These are phyloP conservation scores for Aotearoamyces nothofagi DNA, from an alignment of 2,329 filamentous ascomycete species.

Conservation along the genomic window DNA sequence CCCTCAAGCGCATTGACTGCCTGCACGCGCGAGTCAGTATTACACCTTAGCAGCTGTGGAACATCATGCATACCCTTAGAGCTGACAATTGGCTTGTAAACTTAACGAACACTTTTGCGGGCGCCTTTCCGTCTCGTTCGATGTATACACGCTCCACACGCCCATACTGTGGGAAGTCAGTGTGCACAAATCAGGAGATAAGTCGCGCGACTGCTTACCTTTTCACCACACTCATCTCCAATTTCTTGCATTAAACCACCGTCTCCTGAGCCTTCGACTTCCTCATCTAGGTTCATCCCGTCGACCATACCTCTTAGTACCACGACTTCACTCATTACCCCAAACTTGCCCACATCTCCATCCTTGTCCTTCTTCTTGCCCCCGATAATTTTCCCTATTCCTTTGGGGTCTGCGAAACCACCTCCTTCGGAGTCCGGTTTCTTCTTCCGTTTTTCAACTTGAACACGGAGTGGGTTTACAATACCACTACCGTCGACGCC, in stretches of 20 bases:
- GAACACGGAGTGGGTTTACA: conserved; percentile 64
- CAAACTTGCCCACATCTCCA: conserved; percentile 38
- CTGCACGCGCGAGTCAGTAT: conserved; percentile 25
- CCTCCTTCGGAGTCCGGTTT: conserved; percentile 65
- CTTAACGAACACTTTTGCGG: conserved; percentile 71
- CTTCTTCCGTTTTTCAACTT: conserved; percentile 77
- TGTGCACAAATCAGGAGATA: background rate
- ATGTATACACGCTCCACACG: conserved; percentile 69
- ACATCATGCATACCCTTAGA: conserved; percentile 47
- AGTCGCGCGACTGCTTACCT: conserved; percentile 32
- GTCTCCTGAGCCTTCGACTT: conserved; percentile 48
- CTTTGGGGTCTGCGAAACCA: conserved; percentile 55
- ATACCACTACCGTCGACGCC: conserved; percentile 76
- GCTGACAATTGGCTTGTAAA: conserved; percentile 80
- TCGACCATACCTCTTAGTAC: conserved; percentile 76
- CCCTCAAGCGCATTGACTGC: conserved; percentile 85
- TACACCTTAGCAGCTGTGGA: too few species aligned
- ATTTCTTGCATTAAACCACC: conserved; percentile 77
- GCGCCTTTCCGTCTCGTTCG: conserved; percentile 37
- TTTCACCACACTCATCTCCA: conserved; percentile 79
- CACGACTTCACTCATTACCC: conserved; percentile 67
- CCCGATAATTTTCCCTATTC: conserved; percentile 67
- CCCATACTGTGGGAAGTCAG: conserved; percentile 45
- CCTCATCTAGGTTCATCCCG: conserved; percentile 64
- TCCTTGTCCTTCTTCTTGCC: conserved; percentile 39